A percentile compares a stretch with the other conserved stretches of the same genome.
These are phyloP conservation scores for Choiromyces venosus DNA, from an alignment of 495 filamentous ascomycete species.

Conservation along the genomic window DNA sequence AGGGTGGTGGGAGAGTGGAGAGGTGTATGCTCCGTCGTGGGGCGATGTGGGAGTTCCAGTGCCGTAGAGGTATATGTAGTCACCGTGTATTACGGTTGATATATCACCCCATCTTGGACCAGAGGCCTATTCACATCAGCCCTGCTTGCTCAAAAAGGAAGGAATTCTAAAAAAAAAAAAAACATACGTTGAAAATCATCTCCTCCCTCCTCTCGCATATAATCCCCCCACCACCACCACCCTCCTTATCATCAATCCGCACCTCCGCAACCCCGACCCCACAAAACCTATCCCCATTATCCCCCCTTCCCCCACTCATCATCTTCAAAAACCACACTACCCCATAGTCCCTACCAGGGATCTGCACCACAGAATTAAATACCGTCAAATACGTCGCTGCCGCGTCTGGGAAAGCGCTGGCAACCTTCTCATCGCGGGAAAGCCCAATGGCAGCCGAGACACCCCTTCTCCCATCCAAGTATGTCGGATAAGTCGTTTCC, in stretches of 20 bases:
- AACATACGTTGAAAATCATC: constrained; percentile 21
- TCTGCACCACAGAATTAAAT: constrained; percentile 11
- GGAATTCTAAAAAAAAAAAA: background rate
- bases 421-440: background rate
- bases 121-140: constrained; percentile 13
- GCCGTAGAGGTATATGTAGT: constrained; percentile 26
- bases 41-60: background rate
- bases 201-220: constrained; percentile 13
- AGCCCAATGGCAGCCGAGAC: no score
- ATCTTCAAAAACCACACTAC: constrained; percentile 24
- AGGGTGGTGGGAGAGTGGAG: background rate
- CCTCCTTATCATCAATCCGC: background rate
- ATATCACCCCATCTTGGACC: constrained; percentile 27
- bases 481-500: constrained; percentile 11
- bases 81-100: constrained; percentile 11
- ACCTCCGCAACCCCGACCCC: constrained; percentile 26
- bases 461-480: no score
- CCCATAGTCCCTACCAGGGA: constrained; percentile 5
- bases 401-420: background rate
- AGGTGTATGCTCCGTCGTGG: background rate
- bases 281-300: constrained; percentile 3
- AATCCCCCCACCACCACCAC: constrained; percentile 5
- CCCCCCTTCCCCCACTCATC: background rate
- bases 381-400: constrained; percentile 3
- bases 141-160: background rate